A percentile compares a stretch with the other conserved stretches of the same genome.
Evolutionary conservation across 441 rosid genomes (phyloP).

Genomic region (Rhodomyrtus psidioides): DNA sequence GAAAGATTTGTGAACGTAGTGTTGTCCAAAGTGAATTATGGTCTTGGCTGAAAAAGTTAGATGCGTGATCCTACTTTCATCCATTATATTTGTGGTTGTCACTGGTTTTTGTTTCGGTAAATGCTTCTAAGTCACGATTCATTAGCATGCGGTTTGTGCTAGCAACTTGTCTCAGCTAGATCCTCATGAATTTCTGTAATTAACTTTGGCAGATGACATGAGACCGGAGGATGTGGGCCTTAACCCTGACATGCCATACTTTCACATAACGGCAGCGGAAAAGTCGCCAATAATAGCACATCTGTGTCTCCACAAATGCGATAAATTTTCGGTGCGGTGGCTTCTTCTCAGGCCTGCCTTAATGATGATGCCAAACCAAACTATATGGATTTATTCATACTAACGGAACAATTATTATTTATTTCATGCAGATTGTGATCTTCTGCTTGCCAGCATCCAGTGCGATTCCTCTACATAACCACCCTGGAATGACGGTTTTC

Average conservation of each 20-base stretch:
- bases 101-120: background rate
- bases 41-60: background rate
- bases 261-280: conserved; percentile 3
- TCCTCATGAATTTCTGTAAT: background rate
- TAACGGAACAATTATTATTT: background rate
- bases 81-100: background rate
- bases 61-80: background rate
- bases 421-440: conserved; percentile 61
- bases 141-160: background rate
- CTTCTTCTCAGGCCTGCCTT: background rate
- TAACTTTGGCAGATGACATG: conserved; percentile 38
- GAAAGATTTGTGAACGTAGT: background rate
- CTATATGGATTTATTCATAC: background rate
- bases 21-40: background rate
- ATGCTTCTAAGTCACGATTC: background rate
- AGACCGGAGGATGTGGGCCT: conserved; percentile 55
- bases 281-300: conserved; percentile 43
- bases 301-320: conserved; percentile 45
- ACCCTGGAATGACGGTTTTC: conserved; percentile 95
- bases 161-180: background rate
- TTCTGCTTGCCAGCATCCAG: conserved; percentile 88
- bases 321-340: conserved; percentile 56
- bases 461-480: conserved; percentile 89
- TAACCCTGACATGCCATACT: conserved; percentile 39
- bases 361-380: background rate